Evolutionary conservation across 352 stramenopile species (phyloP), one percentile per base, ranked within the genome.

Genomic region (Pythium chondricola): DNA sequence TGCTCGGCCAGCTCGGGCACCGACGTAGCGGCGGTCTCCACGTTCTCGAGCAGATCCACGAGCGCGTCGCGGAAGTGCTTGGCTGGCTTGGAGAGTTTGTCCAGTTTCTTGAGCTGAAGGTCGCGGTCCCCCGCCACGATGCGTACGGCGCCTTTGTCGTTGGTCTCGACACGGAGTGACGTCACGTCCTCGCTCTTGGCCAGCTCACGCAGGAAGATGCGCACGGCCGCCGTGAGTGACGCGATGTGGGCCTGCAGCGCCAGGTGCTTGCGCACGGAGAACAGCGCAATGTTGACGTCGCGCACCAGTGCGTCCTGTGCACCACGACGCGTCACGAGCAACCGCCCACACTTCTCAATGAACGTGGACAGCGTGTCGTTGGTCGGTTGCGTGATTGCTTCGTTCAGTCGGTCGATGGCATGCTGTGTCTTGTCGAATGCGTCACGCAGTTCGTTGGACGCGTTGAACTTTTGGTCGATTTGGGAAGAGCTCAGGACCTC

Each of bases 41-140:
- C 54, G 46, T 82, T 82, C 7, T 82, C 68, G n/a, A 82, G 35
- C 14, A 82, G 45, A 14, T 77, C 71, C 6, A 70, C 57, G 21
- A 82, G 42, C 20, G 71, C 71, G 10, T 82, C 71, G 4, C 68
- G 65, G n/a, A 82, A 61, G 40, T 74, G 62, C 8, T 38, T 36
- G 7, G 61, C 68, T 2, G 67, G 71, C 26, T 63, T 48, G 6
- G 65, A 67, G 0, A 82, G 60, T n/a, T 73, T 72, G 39, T 75
- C 55, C 16, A 77, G 53, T 46, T 68, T 72, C 17, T 63, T 67
- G n/a, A 78, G 29, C 42, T 82, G 47, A 32, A 82, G 58, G 37
- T 74, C 58, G 11, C 69, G 44, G 37, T 79, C 70, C 0, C 68
- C 65, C 17, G 65, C 61, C 58, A 74, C 71, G 53, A 82, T 58